These are phyloP conservation scores for Tylopilus sp. DNA, from an alignment of 768 basidiomycete genomes.

Conservation along the genomic window DNA sequence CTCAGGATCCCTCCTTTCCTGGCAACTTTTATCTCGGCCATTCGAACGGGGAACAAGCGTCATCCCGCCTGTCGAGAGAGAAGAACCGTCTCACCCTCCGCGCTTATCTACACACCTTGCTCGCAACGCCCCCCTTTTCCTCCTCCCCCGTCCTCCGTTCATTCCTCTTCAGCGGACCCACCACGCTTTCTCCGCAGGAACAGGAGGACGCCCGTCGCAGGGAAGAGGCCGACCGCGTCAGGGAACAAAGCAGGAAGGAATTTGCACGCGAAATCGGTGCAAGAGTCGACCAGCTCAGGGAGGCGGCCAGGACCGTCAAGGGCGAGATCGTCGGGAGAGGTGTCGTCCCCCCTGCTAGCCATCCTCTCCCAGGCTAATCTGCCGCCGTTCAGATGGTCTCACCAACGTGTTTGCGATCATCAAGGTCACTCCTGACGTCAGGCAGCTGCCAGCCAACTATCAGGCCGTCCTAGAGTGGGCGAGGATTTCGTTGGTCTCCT, in stretches of 20 bases:
- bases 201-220: conserved; percentile 70
- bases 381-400: conserved; percentile 65
- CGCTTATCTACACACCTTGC: conserved; percentile 82
- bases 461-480: conserved; percentile 95
- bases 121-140: conserved; percentile 68
- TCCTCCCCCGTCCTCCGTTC: conserved; percentile 83
- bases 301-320: conserved; percentile 82
- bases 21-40: conserved; percentile 28
- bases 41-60: background rate
- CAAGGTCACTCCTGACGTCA: conserved; percentile 72
- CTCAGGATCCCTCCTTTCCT: conserved; percentile 73
- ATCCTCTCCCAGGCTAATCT: conserved; percentile 1
- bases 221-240: conserved; percentile 82
- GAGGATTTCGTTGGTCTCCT: conserved; percentile 77
- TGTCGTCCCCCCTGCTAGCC: conserved; percentile 24
- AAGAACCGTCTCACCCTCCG: conserved; percentile 94
- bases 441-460: conserved; percentile 79
- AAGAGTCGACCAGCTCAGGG: conserved; percentile 82
- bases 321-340: conserved; percentile 91
- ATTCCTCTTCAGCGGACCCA: conserved; percentile 80
- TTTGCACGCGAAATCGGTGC: conserved; percentile 86
- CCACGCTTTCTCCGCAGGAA: conserved; percentile 65
- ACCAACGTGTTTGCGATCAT: conserved; percentile 86
- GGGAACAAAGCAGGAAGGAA: conserved; percentile 82
- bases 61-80: conserved; percentile 68